A percentile compares a stretch with the other conserved stretches of the same genome.
These are phyloP conservation scores for Starmerella floricola DNA, from an alignment of 805 yeast genomes.

Conservation along the genomic window DNA sequence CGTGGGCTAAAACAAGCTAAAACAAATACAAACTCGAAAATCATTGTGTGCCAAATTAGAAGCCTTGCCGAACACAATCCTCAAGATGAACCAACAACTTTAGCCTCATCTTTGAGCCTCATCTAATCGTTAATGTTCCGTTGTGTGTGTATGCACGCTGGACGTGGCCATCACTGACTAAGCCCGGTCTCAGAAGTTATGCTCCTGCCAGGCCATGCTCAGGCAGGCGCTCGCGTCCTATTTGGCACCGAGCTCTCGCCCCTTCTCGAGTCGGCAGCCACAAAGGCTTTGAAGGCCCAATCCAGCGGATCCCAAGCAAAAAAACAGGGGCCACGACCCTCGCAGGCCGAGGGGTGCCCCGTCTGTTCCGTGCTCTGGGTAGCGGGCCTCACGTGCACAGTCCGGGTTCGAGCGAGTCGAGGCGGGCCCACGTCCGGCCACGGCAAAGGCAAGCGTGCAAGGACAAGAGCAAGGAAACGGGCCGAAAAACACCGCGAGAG, in stretches of 20 bases:
- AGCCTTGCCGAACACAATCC: too few relatives aligned
- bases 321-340: not conserved
- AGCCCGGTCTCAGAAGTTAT: too few relatives aligned
- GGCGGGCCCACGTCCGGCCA: not conserved
- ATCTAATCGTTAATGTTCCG: too few relatives aligned
- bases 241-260: constrained; percentile 3
- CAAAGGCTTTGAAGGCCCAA: not conserved
- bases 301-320: not conserved
- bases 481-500: too few relatives aligned
- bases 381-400: constrained; percentile 19
- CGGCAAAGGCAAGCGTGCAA: constrained; percentile 1
- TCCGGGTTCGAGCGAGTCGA: not conserved
- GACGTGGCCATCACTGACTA: too few relatives aligned
- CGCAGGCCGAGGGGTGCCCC: constrained; percentile 11
- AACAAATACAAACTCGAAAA: too few relatives aligned
- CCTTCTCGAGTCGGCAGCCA: constrained; percentile 1
- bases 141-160: too few relatives aligned
- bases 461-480: not conserved
- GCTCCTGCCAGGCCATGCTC: not conserved
- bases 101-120: too few relatives aligned
- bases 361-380: constrained; percentile 14
- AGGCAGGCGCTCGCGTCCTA: constrained; percentile 1
- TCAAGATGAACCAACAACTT: too few relatives aligned
- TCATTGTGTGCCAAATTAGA: too few relatives aligned
- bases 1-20: too few relatives aligned